Evolutionary conservation across 768 basidiomycete species (phyloP).

Genomic region (Cystofilobasidium ferigula): DNA sequence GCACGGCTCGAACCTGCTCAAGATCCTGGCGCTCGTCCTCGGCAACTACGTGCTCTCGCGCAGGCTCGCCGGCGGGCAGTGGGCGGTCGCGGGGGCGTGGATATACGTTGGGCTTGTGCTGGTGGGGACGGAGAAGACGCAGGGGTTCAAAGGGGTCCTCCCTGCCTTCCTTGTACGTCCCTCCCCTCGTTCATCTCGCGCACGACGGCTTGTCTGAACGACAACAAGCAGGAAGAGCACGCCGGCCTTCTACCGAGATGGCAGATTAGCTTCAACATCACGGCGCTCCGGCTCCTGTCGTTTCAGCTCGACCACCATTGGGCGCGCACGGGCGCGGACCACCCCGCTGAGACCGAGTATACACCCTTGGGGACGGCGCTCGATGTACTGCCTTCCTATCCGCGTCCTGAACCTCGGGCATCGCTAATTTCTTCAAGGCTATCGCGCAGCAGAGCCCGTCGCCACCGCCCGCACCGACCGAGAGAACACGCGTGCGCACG

Average conservation of each 20-base stretch:
- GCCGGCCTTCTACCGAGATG: constrained; percentile 74
- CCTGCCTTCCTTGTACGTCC: constrained; percentile 43
- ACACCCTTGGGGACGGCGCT: neutral
- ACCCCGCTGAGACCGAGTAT: neutral
- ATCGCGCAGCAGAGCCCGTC: too few relatives aligned
- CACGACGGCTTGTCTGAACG: neutral
- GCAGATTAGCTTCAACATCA: constrained; percentile 91
- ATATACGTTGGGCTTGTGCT: constrained; percentile 61
- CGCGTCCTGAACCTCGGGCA: too few relatives aligned
- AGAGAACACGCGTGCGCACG: constrained; percentile 53
- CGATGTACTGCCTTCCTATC: too few relatives aligned
- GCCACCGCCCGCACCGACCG: constrained; percentile 32
- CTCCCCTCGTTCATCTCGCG: neutral
- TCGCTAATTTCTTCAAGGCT: too few relatives aligned
- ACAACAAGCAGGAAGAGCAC: constrained; percentile 36
- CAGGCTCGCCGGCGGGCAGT: constrained; percentile 28
- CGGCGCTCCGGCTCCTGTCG: constrained; percentile 83
- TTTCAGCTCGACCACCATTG: constrained; percentile 91
- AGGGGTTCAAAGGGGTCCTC: constrained; percentile 58
- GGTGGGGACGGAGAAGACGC: constrained; percentile 61
- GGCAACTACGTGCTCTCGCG: constrained; percentile 57
- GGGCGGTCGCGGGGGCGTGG: constrained; percentile 49
- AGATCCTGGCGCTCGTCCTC: constrained; percentile 60
- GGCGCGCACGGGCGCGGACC: constrained; percentile 41
- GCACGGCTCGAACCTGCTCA: constrained; percentile 70